Conservation (phyloP, 1,284 basidiomycete species). For the Naganishia albida region DNA sequence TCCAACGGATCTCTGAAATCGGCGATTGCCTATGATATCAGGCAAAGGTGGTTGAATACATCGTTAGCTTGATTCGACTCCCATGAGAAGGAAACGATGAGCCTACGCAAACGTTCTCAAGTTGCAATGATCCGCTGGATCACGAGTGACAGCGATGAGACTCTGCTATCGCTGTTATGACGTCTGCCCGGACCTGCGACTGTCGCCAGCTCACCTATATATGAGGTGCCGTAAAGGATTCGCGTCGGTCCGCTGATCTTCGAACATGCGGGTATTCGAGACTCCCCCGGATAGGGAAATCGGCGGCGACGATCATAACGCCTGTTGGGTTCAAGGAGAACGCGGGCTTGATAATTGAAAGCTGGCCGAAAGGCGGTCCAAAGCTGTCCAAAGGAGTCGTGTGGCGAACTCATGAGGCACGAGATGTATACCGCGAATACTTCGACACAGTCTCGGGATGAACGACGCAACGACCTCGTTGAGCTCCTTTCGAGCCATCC, state of each 20-base stretch:
- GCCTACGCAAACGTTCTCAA: no score
- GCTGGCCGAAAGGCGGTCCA: not conserved
- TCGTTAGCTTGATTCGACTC: not conserved
- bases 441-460: no score
- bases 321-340: not conserved
- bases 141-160: no score
- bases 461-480: not conserved
- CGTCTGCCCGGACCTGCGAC: no score
- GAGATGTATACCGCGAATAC: not conserved
- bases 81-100: no score
- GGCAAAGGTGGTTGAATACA: no score
- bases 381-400: not conserved
- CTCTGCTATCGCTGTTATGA: no score
- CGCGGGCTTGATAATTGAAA: not conserved
- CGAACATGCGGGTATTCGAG: not conserved
- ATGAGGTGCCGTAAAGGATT: not conserved
- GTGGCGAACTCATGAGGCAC: not conserved
- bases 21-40: no score
- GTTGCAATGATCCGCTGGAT: no score
- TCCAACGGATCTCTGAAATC: not conserved
- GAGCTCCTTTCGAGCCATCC: constrained; percentile 1
- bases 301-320: not conserved
- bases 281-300: no score
- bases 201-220: no score
- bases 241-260: not conserved